Percentiles rank a stretch among this genome's conserved stretches.
Conservation (phyloP, 2,329 filamentous ascomycete genomes). For the Pestalotiopsis sp. region DNA sequence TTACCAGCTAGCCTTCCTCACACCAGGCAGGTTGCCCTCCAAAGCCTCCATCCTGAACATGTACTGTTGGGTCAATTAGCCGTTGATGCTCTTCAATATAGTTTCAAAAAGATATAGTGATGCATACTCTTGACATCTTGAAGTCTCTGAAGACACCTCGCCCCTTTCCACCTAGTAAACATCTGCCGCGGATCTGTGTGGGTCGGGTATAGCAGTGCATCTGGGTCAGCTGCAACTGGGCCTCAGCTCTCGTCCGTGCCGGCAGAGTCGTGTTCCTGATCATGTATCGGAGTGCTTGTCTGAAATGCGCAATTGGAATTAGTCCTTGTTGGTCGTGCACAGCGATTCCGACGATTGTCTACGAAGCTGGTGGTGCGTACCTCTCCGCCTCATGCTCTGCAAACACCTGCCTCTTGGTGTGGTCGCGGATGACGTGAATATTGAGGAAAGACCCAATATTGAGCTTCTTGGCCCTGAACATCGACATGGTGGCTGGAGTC, state of each 20-base stretch:
- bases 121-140: constrained; percentile 82
- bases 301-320: constrained; percentile 35
- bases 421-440: constrained; percentile 84
- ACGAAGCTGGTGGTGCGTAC: constrained; percentile 47
- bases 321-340: not conserved
- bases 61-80: constrained; percentile 62
- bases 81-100: constrained; percentile 18
- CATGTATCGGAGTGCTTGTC: constrained; percentile 91
- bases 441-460: constrained; percentile 90
- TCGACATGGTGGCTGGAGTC: constrained; percentile 62
- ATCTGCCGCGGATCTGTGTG: constrained; percentile 93
- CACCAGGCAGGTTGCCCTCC: constrained; percentile 83
- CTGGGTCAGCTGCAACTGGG: constrained; percentile 88
- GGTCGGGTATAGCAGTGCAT: constrained; percentile 96
- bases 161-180: constrained; percentile 87
- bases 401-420: constrained; percentile 95
- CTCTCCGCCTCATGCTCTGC: constrained; percentile 85
- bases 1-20: constrained; percentile 97
- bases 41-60: constrained; percentile 92
- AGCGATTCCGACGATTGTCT: not conserved
- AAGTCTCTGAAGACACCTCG: constrained; percentile 93
- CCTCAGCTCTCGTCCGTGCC: constrained; percentile 80
- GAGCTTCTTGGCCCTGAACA: constrained; percentile 88
- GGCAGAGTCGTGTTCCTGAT: constrained; percentile 91
- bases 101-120: not conserved